phyloP scores from a whole-genome alignment of 2,329 filamentous ascomycete genomes.

The Ciborinia camelliae region DNA sequence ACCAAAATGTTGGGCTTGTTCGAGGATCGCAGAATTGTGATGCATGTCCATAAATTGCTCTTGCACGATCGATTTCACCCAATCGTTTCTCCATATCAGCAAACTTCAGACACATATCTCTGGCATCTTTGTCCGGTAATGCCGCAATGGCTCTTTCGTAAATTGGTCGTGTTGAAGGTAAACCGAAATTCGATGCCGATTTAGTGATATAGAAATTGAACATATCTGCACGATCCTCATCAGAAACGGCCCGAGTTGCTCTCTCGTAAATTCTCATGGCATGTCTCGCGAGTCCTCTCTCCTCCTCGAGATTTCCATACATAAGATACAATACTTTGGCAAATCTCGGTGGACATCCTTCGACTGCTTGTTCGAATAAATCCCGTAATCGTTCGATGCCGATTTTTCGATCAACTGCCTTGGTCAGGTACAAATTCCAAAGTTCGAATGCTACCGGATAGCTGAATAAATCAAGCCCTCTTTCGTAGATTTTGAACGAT shows the following conservation, averaged over 20 bases:
- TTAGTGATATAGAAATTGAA: constrained; percentile 99
- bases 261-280: constrained; percentile 99
- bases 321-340: constrained; percentile 95
- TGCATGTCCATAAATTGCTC: constrained; percentile 93
- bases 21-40: constrained; percentile 97
- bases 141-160: constrained; percentile 94
- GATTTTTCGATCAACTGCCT: constrained; percentile 94
- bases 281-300: constrained; percentile 87
- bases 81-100: constrained; percentile 92
- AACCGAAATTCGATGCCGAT: constrained; percentile 93
- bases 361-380: constrained; percentile 93
- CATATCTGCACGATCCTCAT: constrained; percentile 94
- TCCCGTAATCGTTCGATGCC: constrained; percentile 91
- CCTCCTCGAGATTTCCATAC: constrained; percentile 97
- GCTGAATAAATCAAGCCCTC: constrained; percentile 94
- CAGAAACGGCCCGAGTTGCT: constrained; percentile 87
- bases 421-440: constrained; percentile 97
- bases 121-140: constrained; percentile 88
- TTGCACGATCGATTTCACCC: constrained; percentile 89
- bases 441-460: constrained; percentile 98
- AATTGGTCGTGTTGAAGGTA: constrained; percentile 90
- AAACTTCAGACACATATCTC: constrained; percentile 98
- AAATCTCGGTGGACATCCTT: constrained; percentile 91
- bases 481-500: constrained; percentile 95
- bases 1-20: constrained; percentile 87